phyloP scores from a whole-genome alignment of 139 green algal genomes.

The Micractinium conductrix region DNA sequence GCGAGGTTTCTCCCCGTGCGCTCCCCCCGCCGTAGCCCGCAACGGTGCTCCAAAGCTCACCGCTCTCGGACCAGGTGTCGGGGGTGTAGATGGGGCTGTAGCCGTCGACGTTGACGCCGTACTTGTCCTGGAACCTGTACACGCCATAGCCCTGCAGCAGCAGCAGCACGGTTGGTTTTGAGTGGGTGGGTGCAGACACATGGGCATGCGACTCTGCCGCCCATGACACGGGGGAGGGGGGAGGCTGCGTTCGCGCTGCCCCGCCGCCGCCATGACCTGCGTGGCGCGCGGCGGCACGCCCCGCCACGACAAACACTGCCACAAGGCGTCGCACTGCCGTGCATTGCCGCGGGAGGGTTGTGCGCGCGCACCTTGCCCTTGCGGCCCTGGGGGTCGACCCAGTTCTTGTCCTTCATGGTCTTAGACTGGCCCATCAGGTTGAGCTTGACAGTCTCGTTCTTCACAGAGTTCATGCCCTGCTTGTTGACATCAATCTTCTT shows the following conservation, averaged over 20 bases:
- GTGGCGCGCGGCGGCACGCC: no score
- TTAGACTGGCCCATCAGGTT: conserved; percentile 85
- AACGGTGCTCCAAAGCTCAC: not conserved
- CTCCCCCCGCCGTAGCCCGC: not conserved
- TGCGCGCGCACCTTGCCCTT: conserved; percentile 77
- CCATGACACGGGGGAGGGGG: no score
- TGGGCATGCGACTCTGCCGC: no score
- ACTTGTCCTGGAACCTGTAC: conserved; percentile 92
- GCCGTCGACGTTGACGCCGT: conserved; percentile 95
- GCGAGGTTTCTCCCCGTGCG: not conserved
- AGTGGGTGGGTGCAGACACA: no score
- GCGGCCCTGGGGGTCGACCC: conserved; percentile 86
- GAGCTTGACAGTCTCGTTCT: conserved; percentile 75
- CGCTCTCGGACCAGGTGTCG: conserved; percentile 87
- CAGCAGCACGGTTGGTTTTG: no score
- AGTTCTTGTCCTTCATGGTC: conserved; percentile 87
- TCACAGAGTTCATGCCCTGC: conserved; percentile 82
- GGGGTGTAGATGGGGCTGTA: conserved; percentile 98
- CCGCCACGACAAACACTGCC: no score
- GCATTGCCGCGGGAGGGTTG: no score
- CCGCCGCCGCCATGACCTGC: no score
- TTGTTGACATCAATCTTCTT: conserved; percentile 93
- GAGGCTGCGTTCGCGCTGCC: no score
- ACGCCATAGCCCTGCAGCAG: conserved; percentile 82
- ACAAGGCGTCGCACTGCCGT: no score